Evolutionary conservation across 306 rosid species (phyloP).

Genomic region (Acmispon strigosus): DNA sequence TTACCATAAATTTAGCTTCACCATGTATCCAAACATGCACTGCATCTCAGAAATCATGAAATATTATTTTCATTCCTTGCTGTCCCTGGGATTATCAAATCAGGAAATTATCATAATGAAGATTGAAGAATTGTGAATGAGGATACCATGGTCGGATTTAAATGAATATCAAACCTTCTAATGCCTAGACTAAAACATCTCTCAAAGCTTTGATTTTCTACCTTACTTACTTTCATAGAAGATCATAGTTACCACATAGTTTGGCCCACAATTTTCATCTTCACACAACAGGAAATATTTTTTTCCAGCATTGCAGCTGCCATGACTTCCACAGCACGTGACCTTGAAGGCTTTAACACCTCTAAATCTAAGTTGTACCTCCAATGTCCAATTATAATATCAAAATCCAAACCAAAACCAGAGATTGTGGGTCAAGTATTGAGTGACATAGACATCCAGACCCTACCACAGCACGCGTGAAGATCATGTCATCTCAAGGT

Average conservation of each 20-base stretch:
- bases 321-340: conserved; percentile 14
- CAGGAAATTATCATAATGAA: too few species aligned
- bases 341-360: not conserved
- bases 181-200: not conserved
- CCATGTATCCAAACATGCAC: too few species aligned
- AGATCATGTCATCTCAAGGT: conserved; percentile 14
- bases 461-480: conserved; percentile 31
- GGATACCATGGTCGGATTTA: too few species aligned
- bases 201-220: not conserved
- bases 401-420: not conserved
- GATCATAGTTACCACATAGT: not conserved
- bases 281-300: not conserved
- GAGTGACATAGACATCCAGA: conserved; percentile 13
- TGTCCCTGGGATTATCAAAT: too few species aligned
- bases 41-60: not conserved
- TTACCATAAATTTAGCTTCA: too few species aligned
- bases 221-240: not conserved
- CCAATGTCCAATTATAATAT: not conserved
- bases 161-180: not conserved
- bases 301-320: not conserved
- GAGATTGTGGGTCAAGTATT: conserved; percentile 19
- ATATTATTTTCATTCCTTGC: not conserved
- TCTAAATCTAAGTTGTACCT: not conserved
- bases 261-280: conserved; percentile 11
- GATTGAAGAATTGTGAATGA: too few species aligned